These are phyloP conservation scores for Lachancea waltii DNA, from an alignment of 805 yeast genomes.

Conservation along the genomic window DNA sequence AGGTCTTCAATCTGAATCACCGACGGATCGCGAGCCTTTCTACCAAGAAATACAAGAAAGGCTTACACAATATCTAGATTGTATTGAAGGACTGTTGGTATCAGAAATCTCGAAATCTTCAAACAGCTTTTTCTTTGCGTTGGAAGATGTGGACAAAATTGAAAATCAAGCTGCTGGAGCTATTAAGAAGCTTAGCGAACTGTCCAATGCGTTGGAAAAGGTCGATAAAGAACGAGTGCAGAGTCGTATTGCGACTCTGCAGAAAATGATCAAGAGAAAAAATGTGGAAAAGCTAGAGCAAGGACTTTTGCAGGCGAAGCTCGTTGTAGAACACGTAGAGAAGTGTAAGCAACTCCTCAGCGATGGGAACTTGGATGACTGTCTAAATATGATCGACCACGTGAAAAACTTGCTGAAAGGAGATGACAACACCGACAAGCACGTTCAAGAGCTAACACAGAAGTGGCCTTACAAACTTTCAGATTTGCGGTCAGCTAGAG, in stretches of 20 bases:
- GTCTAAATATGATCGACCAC: slow-evolving; percentile 52
- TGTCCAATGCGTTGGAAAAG: slow-evolving; percentile 41
- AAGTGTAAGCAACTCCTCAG: slow-evolving; percentile 24
- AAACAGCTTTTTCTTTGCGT: slow-evolving; percentile 73
- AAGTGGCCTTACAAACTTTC: slow-evolving; percentile 39
- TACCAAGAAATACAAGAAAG: slow-evolving; percentile 66
- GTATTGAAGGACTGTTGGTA: slow-evolving; percentile 74
- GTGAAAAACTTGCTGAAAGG: slow-evolving; percentile 58
- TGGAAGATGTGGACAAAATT: slow-evolving; percentile 68
- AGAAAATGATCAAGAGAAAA: slow-evolving; percentile 44
- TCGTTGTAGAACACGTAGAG: slow-evolving; percentile 40
- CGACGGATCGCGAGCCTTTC: slow-evolving; percentile 36
- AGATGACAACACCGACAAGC: slow-evolving; percentile 29
- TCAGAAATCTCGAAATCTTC: slow-evolving; percentile 81
- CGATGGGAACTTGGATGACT: slow-evolving; percentile 35
- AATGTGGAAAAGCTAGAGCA: slow-evolving; percentile 61
- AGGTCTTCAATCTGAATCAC: slow-evolving; percentile 27
- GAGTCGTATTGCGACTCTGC: slow-evolving; percentile 44
- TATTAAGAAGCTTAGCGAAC: slow-evolving; percentile 38
- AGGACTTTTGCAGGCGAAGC: slow-evolving; percentile 45
- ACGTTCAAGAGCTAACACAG: slow-evolving; percentile 27
- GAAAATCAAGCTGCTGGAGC: slow-evolving; percentile 49
- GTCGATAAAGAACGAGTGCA: slow-evolving; percentile 46
- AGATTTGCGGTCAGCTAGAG: slow-evolving; percentile 30
- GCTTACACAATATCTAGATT: slow-evolving; percentile 75